phyloP scores from a whole-genome alignment of 805 yeast genomes.

The Candida alai region DNA sequence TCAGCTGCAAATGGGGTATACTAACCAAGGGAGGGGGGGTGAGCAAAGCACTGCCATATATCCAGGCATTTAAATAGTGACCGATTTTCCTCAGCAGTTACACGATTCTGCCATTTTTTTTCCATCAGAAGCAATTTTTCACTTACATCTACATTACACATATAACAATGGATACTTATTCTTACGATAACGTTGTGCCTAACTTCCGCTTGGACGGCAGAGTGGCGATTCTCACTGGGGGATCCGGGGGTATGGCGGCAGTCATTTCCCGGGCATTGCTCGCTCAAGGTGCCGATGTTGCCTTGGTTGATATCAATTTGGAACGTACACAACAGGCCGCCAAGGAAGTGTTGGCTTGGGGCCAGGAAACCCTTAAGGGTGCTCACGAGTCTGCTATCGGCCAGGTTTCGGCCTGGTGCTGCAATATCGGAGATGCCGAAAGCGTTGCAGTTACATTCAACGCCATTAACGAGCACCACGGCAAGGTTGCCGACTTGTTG shows the following conservation, averaged over 20 bases:
- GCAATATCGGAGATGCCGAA: constrained; percentile 66
- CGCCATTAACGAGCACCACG: constrained; percentile 55
- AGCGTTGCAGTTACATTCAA: constrained; percentile 54
- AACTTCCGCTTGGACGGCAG: constrained; percentile 65
- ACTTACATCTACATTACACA: neutral
- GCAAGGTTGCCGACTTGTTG: constrained; percentile 57
- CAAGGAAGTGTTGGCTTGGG: constrained; percentile 47
- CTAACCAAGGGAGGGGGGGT: too few species aligned
- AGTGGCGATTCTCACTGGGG: constrained; percentile 74
- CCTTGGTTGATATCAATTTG: constrained; percentile 64
- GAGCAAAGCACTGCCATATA: too few species aligned
- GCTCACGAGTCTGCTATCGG: constrained; percentile 30
- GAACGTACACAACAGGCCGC: constrained; percentile 56
- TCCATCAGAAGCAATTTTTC: neutral
- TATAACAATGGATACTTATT: constrained; percentile 12
- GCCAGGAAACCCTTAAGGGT: constrained; percentile 37
- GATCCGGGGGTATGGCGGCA: constrained; percentile 73
- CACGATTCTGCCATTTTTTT: neutral
- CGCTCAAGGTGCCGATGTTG: constrained; percentile 75
- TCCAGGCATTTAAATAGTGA: neutral
- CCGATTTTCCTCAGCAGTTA: neutral
- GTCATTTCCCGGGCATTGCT: constrained; percentile 62
- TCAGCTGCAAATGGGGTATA: too few species aligned
- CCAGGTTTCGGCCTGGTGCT: constrained; percentile 59
- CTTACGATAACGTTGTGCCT: constrained; percentile 51